Conservation (phyloP, 73 alveolate species). For the Symbiodinium natans region DNA sequence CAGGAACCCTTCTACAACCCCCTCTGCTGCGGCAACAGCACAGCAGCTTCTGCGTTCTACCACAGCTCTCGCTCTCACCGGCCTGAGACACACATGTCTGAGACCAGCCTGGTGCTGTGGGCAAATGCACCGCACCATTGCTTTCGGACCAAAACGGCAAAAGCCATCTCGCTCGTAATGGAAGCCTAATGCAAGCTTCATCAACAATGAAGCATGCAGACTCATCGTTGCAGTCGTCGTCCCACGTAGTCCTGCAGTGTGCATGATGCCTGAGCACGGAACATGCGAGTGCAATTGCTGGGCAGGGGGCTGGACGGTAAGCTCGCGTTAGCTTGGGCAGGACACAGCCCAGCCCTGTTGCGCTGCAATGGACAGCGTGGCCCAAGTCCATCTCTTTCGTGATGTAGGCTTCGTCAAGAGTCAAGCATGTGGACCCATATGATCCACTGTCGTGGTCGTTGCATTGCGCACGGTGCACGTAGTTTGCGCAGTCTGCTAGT, state of each 20-base stretch:
- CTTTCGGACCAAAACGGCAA: background rate
- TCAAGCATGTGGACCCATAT: too few relatives aligned
- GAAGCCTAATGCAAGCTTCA: background rate
- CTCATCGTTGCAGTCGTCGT: background rate
- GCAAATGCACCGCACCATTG: background rate
- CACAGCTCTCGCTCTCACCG: background rate
- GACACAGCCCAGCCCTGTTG: too few relatives aligned
- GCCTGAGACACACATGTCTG: background rate
- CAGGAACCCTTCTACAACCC: background rate
- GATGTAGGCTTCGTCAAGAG: too few relatives aligned
- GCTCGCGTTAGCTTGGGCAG: background rate
- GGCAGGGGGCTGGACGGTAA: background rate
- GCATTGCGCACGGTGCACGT: too few relatives aligned
- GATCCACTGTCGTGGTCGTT: too few relatives aligned
- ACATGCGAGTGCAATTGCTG: background rate
- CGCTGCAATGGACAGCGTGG: too few relatives aligned
- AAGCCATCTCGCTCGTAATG: background rate
- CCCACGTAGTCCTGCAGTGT: background rate
- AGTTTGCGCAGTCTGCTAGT: too few relatives aligned
- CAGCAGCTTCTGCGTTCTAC: background rate
- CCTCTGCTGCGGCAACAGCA: background rate
- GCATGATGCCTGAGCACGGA: background rate
- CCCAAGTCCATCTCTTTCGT: too few relatives aligned
- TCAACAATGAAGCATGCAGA: background rate
- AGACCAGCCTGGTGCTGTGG: background rate